Evolutionary conservation across 169 alveolate species (phyloP).

Genomic region (Cyclospora cayetanensis): DNA sequence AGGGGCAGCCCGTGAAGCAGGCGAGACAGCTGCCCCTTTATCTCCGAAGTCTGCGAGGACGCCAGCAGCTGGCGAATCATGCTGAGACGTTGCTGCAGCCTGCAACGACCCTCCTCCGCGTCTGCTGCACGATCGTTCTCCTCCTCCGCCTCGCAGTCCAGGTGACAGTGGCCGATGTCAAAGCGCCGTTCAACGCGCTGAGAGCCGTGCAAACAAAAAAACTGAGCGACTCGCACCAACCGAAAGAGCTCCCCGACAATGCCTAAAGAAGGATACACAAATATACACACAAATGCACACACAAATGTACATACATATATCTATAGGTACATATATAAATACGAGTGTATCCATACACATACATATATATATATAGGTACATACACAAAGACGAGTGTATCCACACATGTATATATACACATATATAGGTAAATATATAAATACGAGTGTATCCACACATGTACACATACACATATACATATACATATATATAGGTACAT

Average conservation of each 20-base stretch:
- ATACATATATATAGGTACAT: too few relatives aligned
- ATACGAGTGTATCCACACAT: too few relatives aligned
- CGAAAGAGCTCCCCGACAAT: slow-evolving; percentile 41
- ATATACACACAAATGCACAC: too few relatives aligned
- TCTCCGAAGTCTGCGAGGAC: neutral
- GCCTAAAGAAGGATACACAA: slow-evolving; percentile 1
- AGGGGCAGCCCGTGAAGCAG: slow-evolving; percentile 11
- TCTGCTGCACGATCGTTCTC: neutral
- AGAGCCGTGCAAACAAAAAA: slow-evolving; percentile 35
- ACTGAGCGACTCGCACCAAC: slow-evolving; percentile 17
- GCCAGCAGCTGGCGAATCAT: neutral
- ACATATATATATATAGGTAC: too few relatives aligned
- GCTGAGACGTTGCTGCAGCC: neutral
- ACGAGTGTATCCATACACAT: too few relatives aligned
- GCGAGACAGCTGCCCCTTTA: neutral
- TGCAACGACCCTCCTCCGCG: neutral
- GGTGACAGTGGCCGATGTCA: slow-evolving; percentile 9
- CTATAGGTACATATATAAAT: too few relatives aligned
- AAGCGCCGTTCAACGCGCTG: slow-evolving; percentile 13
- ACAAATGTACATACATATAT: too few relatives aligned
- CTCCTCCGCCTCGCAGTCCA: neutral
- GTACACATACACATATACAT: too few relatives aligned
- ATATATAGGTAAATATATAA: too few relatives aligned
- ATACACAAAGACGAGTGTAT: neutral
- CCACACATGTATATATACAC: too few relatives aligned